Evolutionary conservation across 163 green algal genomes (phyloP).

Genomic region (Coccomyxa subellipsoidea): DNA sequence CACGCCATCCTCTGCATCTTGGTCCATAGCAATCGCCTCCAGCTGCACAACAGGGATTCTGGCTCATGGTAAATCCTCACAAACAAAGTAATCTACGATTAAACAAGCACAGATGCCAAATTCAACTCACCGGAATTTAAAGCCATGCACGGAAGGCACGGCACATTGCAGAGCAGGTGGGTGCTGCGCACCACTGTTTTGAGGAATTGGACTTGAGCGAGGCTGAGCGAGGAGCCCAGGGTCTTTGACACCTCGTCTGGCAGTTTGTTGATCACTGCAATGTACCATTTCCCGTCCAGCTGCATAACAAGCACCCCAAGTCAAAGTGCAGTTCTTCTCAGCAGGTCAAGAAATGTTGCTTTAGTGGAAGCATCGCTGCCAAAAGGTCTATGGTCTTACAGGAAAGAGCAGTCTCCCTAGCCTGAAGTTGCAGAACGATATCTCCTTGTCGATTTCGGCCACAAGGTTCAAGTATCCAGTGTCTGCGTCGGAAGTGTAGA

Average conservation of each 20-base stretch:
- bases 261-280: neutral
- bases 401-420: neutral
- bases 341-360: neutral
- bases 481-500: neutral
- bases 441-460: neutral
- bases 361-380: neutral
- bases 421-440: neutral
- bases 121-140: too few species aligned
- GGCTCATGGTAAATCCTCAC: too few species aligned
- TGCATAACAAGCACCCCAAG: neutral
- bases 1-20: slow-evolving; percentile 3
- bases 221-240: neutral
- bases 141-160: too few species aligned
- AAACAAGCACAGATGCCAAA: neutral
- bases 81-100: neutral
- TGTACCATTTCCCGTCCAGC: neutral
- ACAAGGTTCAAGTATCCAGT: neutral
- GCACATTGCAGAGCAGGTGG: neutral
- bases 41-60: too few species aligned
- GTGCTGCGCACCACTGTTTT: neutral
- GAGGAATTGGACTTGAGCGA: neutral
- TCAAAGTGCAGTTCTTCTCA: too few species aligned
- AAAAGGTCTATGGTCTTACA: neutral
- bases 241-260: slow-evolving; percentile 3
- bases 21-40: neutral